phyloP scores from a whole-genome alignment of 2,329 filamentous ascomycete genomes.

The Trichoderma sp. region DNA sequence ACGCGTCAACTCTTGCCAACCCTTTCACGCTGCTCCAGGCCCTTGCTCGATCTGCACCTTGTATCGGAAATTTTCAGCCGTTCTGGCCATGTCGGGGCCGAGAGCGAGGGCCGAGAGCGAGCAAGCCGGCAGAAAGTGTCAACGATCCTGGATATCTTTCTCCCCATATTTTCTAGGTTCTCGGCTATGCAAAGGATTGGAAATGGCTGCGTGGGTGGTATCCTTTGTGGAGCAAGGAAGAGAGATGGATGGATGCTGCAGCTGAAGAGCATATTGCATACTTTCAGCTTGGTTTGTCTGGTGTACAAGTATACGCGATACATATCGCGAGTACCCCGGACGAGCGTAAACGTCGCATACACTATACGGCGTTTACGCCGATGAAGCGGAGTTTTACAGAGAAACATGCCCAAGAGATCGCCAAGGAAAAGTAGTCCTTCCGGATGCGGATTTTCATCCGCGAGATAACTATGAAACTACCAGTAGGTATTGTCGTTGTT shows the following conservation, averaged over 20 bases:
- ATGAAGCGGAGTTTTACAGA: not conserved
- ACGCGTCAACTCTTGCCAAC: not conserved
- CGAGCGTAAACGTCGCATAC: not conserved
- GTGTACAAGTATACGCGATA: not conserved
- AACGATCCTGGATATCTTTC: not conserved
- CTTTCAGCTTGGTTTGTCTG: not conserved
- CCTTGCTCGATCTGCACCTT: not conserved
- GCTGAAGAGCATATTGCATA: not conserved
- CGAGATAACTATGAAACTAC: not conserved
- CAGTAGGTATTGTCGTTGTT: not conserved
- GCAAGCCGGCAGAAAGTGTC: not conserved
- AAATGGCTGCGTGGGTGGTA: conserved; percentile 5
- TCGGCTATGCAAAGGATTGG: not conserved
- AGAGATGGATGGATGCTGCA: not conserved
- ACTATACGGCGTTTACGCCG: not conserved
- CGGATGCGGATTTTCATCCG: not conserved
- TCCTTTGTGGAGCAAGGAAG: not conserved
- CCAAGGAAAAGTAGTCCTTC: not conserved
- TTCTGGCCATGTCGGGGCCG: not conserved
- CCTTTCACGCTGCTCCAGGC: not conserved
- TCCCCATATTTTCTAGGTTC: not conserved
- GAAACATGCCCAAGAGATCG: not conserved
- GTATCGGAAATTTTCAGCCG: not conserved
- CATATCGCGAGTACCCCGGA: not conserved
- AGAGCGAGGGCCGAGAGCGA: not conserved